A percentile compares a stretch with the other conserved stretches of the same genome.
Conservation (phyloP, 352 stramenopile species). For the Phytophthora foliorum region DNA sequence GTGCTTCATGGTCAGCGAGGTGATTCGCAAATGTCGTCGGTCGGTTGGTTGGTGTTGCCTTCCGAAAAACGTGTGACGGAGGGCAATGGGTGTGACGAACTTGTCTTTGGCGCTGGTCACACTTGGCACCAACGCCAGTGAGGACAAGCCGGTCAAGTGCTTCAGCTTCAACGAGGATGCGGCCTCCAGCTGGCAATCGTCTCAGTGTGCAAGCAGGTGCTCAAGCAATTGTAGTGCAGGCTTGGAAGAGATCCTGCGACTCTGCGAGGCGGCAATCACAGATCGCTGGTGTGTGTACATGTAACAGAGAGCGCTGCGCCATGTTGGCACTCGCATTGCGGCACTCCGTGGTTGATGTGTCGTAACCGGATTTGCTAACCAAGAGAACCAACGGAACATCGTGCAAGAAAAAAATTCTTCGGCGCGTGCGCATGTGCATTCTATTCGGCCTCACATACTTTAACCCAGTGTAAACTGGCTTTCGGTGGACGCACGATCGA, state of each 20-base stretch:
- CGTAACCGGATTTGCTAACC: not conserved
- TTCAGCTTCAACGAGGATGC: constrained; percentile 30
- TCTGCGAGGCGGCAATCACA: not conserved
- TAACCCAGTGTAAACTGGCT: constrained; percentile 17
- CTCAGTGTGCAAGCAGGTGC: too few species aligned
- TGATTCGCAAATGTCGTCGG: constrained; percentile 34
- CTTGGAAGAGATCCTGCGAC: constrained; percentile 2
- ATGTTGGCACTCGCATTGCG: constrained; percentile 9
- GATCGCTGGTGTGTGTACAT: too few species aligned
- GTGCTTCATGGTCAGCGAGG: constrained; percentile 3
- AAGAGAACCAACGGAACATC: constrained; percentile 2
- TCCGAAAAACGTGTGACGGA: constrained; percentile 23
- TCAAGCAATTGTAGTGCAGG: too few species aligned
- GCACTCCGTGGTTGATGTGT: not conserved
- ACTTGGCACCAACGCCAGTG: not conserved
- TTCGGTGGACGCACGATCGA: constrained; percentile 24
- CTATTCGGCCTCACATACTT: too few species aligned
- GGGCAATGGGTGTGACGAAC: constrained; percentile 18
- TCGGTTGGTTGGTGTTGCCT: constrained; percentile 7
- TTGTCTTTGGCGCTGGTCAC: constrained; percentile 36
- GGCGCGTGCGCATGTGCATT: too few species aligned
- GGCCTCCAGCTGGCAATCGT: constrained; percentile 9
- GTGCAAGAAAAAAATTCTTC: not conserved
- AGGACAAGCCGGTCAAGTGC: constrained; percentile 21
- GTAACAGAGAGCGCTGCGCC: too few species aligned